Evolutionary conservation across 805 yeast species (phyloP).

Genomic region (Metschnikowia orientalis): DNA sequence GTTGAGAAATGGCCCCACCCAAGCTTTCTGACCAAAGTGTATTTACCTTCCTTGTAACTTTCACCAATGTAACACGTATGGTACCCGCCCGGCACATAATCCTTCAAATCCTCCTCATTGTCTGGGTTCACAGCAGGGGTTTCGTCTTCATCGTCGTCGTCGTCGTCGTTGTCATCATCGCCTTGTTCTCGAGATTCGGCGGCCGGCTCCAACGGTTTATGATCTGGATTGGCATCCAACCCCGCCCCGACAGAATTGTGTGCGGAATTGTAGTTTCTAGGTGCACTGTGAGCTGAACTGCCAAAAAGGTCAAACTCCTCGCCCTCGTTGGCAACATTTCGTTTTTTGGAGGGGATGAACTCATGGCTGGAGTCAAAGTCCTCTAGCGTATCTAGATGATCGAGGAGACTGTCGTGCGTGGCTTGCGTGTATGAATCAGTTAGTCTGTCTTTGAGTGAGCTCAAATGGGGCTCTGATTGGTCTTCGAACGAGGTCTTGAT

Average conservation of each 20-base stretch:
- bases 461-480: constrained; percentile 13
- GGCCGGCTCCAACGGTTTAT: too few species aligned
- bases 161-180: constrained; percentile 19
- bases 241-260: too few species aligned
- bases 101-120: constrained; percentile 48
- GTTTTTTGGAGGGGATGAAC: constrained; percentile 6
- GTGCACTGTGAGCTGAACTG: constrained; percentile 2
- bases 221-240: too few species aligned
- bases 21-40: constrained; percentile 46
- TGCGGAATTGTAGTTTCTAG: too few species aligned
- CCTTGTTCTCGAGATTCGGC: too few species aligned
- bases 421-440: constrained; percentile 13
- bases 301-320: constrained; percentile 2
- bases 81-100: constrained; percentile 59
- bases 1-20: constrained; percentile 75
- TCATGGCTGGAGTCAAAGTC: constrained; percentile 7
- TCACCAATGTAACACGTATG: constrained; percentile 60
- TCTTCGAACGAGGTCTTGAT: constrained; percentile 33
- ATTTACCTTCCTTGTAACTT: constrained; percentile 38
- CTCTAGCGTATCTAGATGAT: constrained; percentile 11
- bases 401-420: constrained; percentile 7
- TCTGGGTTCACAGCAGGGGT: constrained; percentile 20
- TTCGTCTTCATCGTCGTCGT: constrained; percentile 21
- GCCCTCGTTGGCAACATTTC: constrained; percentile 2
- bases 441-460: constrained; percentile 17